These are phyloP conservation scores for Fusarium domesticum DNA, from an alignment of 2,329 filamentous ascomycete species.

Conservation along the genomic window DNA sequence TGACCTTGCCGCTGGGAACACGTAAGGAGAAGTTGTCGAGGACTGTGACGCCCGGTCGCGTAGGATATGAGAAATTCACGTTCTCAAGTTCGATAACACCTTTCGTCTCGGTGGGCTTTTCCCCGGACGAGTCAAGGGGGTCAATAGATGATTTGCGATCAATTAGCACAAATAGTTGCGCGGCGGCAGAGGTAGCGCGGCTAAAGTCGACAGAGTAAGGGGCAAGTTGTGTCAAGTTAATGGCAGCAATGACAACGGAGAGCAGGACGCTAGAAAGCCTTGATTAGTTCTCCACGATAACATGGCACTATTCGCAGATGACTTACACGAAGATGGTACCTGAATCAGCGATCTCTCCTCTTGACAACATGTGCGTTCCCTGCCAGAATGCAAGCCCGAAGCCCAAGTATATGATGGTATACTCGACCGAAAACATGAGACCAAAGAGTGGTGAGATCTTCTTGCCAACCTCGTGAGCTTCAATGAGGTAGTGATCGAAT, in stretches of 20 bases:
- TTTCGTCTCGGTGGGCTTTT: constrained; percentile 27
- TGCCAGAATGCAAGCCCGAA: constrained; percentile 47
- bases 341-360: constrained; percentile 36
- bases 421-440: constrained; percentile 39
- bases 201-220: constrained; percentile 39
- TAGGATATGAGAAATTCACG: constrained; percentile 46
- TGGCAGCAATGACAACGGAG: constrained; percentile 39
- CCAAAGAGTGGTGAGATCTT: constrained; percentile 40
- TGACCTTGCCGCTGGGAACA: constrained; percentile 45
- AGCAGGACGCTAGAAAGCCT: constrained; percentile 34
- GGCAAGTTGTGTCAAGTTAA: constrained; percentile 36
- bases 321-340: constrained; percentile 40
- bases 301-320: neutral
- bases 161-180: constrained; percentile 38
- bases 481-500: constrained; percentile 38
- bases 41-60: constrained; percentile 41
- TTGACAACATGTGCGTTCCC: constrained; percentile 38
- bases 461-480: constrained; percentile 36
- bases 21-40: constrained; percentile 41
- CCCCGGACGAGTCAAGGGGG: constrained; percentile 34
- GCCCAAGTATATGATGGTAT: constrained; percentile 41
- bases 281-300: neutral
- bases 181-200: constrained; percentile 36
- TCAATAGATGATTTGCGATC: constrained; percentile 38
- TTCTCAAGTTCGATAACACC: constrained; percentile 39